These are phyloP conservation scores for Fagopyrum homotropicum DNA, from an alignment of 148 eudicot species.

Conservation along the genomic window DNA sequence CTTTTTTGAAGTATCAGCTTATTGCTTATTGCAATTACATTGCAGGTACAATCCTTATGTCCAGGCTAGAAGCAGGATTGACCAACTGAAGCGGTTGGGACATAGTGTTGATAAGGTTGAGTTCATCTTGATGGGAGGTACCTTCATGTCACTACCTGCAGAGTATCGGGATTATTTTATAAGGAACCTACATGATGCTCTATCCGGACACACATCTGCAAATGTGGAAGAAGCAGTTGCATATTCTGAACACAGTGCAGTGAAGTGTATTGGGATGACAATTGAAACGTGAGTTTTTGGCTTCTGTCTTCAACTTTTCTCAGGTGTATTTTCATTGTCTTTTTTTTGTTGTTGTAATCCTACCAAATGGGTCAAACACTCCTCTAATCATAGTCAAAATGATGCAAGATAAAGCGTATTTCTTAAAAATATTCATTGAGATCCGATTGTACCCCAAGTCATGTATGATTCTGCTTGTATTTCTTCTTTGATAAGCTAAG, in stretches of 20 bases:
- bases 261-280: conserved; percentile 98
- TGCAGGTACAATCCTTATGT: conserved; percentile 97
- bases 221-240: conserved; percentile 97
- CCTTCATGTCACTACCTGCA: conserved; percentile 95
- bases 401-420: too few species aligned
- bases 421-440: too few species aligned
- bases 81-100: conserved; percentile 95
- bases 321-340: background rate
- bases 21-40: background rate
- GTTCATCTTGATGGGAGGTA: conserved; percentile 98
- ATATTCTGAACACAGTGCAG: conserved; percentile 91
- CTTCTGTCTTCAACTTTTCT: background rate
- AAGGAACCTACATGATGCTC: conserved; percentile 97
- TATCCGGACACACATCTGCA: conserved; percentile 96
- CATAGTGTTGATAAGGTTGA: conserved; percentile 99
- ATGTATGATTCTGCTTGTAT: too few species aligned
- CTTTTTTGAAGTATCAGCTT: conserved; percentile 2
- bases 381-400: too few species aligned
- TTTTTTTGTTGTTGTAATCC: background rate
- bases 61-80: conserved; percentile 95
- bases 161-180: conserved; percentile 89
- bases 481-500: too few species aligned
- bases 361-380: too few species aligned
- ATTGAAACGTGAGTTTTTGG: conserved; percentile 66
- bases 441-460: too few species aligned